These are phyloP conservation scores for Salix dunnii DNA, from an alignment of 345 rosid species.

Conservation along the genomic window DNA sequence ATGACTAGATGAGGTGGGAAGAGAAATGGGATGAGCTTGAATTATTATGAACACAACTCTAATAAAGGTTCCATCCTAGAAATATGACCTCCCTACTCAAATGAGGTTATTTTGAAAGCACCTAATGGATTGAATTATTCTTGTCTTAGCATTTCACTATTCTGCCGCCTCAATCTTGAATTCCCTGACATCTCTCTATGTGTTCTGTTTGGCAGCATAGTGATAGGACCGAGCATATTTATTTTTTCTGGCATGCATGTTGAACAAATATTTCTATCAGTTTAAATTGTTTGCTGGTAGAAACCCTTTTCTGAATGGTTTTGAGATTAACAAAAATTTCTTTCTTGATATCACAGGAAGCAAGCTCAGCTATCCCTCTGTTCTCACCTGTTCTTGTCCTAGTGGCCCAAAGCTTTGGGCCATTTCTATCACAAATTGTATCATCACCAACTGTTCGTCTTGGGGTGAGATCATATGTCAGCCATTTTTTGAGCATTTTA, in stretches of 20 bases:
- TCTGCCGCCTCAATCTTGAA: background rate
- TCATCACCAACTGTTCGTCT: slow-evolving; percentile 71
- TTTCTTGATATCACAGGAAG: slow-evolving; percentile 55
- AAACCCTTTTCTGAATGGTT: slow-evolving; percentile 2
- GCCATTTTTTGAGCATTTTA: slow-evolving; percentile 10
- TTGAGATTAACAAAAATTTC: slow-evolving; percentile 2
- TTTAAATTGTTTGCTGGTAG: background rate
- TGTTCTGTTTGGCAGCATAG: background rate
- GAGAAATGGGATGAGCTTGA: background rate
- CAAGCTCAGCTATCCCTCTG: slow-evolving; percentile 85
- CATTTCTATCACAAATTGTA: slow-evolving; percentile 69
- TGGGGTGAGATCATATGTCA: slow-evolving; percentile 55
- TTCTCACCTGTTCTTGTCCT: slow-evolving; percentile 93
- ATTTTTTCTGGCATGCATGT: background rate
- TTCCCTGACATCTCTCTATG: background rate
- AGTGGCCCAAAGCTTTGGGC: slow-evolving; percentile 91
- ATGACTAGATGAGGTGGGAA: background rate
- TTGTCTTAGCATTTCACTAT: background rate
- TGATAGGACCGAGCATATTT: background rate
- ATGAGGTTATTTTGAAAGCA: background rate
- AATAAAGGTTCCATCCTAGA: background rate
- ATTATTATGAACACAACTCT: background rate
- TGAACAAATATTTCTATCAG: background rate
- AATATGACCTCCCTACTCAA: background rate
- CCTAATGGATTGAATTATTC: background rate